Evolutionary conservation across 148 eudicot genomes (phyloP).

Genomic region (Arctostaphylos glauca): DNA sequence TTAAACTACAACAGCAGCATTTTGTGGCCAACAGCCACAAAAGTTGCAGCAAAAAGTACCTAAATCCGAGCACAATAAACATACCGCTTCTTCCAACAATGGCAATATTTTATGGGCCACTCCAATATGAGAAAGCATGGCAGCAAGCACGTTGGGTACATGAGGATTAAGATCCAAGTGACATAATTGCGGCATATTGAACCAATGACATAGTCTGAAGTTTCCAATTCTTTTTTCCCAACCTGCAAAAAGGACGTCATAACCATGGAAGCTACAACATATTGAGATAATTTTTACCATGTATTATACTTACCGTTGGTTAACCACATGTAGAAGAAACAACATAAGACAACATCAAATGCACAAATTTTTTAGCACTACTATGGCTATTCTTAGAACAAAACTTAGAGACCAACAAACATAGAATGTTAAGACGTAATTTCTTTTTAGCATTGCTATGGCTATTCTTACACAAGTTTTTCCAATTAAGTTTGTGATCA

Average conservation of each 20-base stretch:
- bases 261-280: background rate
- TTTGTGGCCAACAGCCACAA: too few species aligned
- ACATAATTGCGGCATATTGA: constrained; percentile 85
- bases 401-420: too few species aligned
- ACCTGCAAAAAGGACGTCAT: constrained; percentile 51
- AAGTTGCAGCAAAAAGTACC: too few species aligned
- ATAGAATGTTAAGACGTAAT: too few species aligned
- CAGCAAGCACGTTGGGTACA: constrained; percentile 81
- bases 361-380: too few species aligned
- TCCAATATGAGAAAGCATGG: constrained; percentile 88
- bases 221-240: too few species aligned
- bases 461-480: too few species aligned
- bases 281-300: constrained; percentile 1
- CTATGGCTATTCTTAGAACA: too few species aligned
- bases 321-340: constrained; percentile 65
- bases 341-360: constrained; percentile 68
- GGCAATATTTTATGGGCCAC: constrained; percentile 85
- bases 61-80: background rate
- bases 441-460: too few species aligned
- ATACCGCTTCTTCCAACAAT: constrained; percentile 93
- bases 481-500: too few species aligned
- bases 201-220: constrained; percentile 89
- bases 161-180: constrained; percentile 89
- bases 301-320: constrained; percentile 55
- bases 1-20: too few species aligned